A percentile compares a stretch with the other conserved stretches of the same genome.
These are phyloP conservation scores for Priceomyces fermenticarens DNA, from an alignment of 805 yeast species.

Conservation along the genomic window DNA sequence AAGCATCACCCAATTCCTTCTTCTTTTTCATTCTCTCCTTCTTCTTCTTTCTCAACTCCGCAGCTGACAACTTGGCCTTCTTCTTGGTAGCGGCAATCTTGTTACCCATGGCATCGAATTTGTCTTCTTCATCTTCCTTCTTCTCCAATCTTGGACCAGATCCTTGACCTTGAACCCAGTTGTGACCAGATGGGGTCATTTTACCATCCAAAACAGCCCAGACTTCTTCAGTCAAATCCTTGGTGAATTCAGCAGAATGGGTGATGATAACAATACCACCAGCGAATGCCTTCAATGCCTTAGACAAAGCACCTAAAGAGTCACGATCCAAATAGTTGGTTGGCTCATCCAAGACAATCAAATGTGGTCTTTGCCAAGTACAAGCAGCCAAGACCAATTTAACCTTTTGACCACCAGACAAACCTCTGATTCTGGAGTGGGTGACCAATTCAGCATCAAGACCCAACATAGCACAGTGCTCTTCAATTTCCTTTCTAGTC, in stretches of 20 bases:
- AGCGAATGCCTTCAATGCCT: conserved; percentile 97
- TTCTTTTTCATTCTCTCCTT: conserved; percentile 99
- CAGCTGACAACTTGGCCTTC: conserved; percentile 97
- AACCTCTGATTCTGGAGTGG: conserved; percentile 99
- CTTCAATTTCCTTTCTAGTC: conserved; percentile 99
- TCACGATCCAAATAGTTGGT: conserved; percentile 99
- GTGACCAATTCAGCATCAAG: conserved; percentile 98
- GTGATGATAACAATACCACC: conserved; percentile 99
- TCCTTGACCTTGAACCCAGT: conserved; percentile 99
- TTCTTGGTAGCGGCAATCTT: conserved; percentile 94
- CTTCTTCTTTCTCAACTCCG: conserved; percentile 99
- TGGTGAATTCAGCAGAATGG: conserved; percentile 99
- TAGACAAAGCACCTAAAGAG: conserved; percentile 98
- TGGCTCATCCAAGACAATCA: conserved; percentile 99
- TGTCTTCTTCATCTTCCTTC: conserved; percentile 96
- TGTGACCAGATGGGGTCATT: conserved; percentile 99
- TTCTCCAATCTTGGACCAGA: conserved; percentile 98
- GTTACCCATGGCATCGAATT: conserved; percentile 99
- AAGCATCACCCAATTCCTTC: conserved; percentile 99
- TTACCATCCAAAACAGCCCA: conserved; percentile 99
- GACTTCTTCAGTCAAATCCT: conserved; percentile 98
- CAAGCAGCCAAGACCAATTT: conserved; percentile 99
- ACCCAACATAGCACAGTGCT: conserved; percentile 98
- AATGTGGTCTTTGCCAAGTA: conserved; percentile 99
- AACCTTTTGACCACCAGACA: conserved; percentile 99